Percentiles rank a stretch among this genome's conserved stretches.
phyloP scores from a whole-genome alignment of 2,329 filamentous ascomycete genomes.

The Botrytis cinerea region DNA sequence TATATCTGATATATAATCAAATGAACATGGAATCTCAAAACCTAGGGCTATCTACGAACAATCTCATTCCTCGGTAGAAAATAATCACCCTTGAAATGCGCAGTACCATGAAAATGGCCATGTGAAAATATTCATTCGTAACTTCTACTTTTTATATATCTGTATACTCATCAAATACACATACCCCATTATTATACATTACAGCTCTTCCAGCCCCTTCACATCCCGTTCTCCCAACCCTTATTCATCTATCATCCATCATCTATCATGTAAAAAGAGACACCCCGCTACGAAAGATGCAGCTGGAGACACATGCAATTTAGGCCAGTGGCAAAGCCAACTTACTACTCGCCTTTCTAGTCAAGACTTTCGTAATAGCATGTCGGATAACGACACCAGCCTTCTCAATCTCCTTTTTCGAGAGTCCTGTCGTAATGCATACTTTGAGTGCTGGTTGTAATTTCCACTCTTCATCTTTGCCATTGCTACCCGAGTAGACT shows the following conservation, averaged over 20 bases:
- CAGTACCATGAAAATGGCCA: background rate
- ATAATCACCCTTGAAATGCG: background rate
- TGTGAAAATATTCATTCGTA: background rate
- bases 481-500: conserved; percentile 60
- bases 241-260: background rate
- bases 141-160: background rate
- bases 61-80: too few relatives aligned
- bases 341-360: conserved; percentile 57
- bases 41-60: too few relatives aligned
- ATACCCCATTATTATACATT: conserved; percentile 8
- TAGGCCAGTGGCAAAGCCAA: conserved; percentile 43
- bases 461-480: conserved; percentile 69
- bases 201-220: background rate
- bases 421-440: conserved; percentile 82
- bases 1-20: background rate
- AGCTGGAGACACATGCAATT: background rate
- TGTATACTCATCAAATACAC: background rate
- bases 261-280: background rate
- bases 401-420: conserved; percentile 95
- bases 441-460: conserved; percentile 85
- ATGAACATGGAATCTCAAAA: background rate
- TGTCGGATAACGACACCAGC: conserved; percentile 85
- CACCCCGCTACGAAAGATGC: background rate
- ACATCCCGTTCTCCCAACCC: background rate
- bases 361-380: conserved; percentile 91